Evolutionary conservation across 1,284 basidiomycete species (phyloP).

Genomic region (Ceratobasidium sp.): DNA sequence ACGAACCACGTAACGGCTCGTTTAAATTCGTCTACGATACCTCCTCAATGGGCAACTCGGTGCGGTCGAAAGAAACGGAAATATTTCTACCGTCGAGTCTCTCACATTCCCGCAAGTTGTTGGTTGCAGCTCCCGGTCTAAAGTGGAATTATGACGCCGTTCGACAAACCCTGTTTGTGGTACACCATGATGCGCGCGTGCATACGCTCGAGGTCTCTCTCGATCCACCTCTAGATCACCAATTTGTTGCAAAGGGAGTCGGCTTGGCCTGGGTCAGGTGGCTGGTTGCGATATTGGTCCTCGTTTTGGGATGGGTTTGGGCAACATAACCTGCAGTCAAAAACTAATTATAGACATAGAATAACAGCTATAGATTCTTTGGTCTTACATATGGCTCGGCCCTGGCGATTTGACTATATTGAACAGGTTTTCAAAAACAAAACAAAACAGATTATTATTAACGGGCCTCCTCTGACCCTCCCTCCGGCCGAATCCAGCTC

Average conservation of each 20-base stretch:
- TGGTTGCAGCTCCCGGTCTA: slow-evolving; percentile 67
- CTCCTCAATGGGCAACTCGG: slow-evolving; percentile 57
- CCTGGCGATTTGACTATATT: too few relatives aligned
- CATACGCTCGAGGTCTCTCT: slow-evolving; percentile 69
- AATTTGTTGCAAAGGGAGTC: slow-evolving; percentile 9
- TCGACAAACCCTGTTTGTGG: slow-evolving; percentile 76
- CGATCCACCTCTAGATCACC: slow-evolving; percentile 63
- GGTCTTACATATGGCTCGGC: too few relatives aligned
- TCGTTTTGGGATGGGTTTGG: background rate
- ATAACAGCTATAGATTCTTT: too few relatives aligned
- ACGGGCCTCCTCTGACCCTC: too few relatives aligned
- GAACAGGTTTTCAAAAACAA: too few relatives aligned
- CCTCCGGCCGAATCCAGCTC: too few relatives aligned
- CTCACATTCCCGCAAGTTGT: slow-evolving; percentile 68
- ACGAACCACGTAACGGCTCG: slow-evolving; percentile 76
- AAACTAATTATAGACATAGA: background rate
- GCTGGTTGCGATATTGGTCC: slow-evolving; percentile 17
- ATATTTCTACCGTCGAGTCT: slow-evolving; percentile 80
- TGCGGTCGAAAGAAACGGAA: slow-evolving; percentile 75
- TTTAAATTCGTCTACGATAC: slow-evolving; percentile 75
- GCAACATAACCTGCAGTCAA: background rate
- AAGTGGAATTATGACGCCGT: slow-evolving; percentile 65
- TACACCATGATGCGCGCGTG: slow-evolving; percentile 61
- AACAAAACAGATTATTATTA: too few relatives aligned
- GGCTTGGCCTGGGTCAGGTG: background rate